Base-by-base conservation (phyloP, 2,329 filamentous ascomycete species). In the Cladosporium austrohemisphaericum region DNA sequence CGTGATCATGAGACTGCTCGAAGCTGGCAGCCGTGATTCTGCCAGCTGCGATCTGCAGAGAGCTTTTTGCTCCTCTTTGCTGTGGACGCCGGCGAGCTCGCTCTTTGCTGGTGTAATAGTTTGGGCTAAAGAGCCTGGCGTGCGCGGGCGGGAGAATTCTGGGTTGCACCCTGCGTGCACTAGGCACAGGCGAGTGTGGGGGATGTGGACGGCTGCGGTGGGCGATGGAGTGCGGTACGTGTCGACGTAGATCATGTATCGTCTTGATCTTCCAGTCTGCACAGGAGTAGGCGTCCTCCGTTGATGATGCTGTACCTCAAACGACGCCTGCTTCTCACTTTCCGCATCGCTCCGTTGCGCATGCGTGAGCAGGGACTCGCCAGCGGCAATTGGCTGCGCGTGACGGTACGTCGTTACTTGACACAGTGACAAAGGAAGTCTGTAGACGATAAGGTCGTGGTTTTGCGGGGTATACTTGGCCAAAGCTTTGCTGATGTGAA, bases 131-230 rank as follows among this genome's bases (percentile, higher is more conserved):
- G 16, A 16, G 16, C 16, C 16, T 36, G 26, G n/a, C 9, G 20
- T 36, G 41, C 31, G 43, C 32, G 43, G 43, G 43, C 44, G 44
- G 44, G 10, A 6, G 16, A 23, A 31, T 23, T 47, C 33, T 38
- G 44, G 44, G 44, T 47, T 37, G 23, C 11, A 29, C 44, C 44
- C 44, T 47, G 44, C 44, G 23, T 29, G 9, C 33, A n/a, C 25
- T 38, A 38, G 44, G 43, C 16, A 18, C 16, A 20, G 11, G 10
- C 20, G 23, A 47, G 25, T 47, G 44, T 38, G 44, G 33, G 33
- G 44, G 19, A 33, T 9, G 18, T 29, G 22, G 44, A 38, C 16
- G n/a, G 26, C 28, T 26, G 37, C 22, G 26, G 38, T 41, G 38
- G 23, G 16, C 4, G 23, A 26, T 41, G 38, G 38, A 41, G 38